A percentile compares a stretch with the other conserved stretches of the same genome.
phyloP scores from a whole-genome alignment of 2,329 filamentous ascomycete species.

The Beauveria australis region DNA sequence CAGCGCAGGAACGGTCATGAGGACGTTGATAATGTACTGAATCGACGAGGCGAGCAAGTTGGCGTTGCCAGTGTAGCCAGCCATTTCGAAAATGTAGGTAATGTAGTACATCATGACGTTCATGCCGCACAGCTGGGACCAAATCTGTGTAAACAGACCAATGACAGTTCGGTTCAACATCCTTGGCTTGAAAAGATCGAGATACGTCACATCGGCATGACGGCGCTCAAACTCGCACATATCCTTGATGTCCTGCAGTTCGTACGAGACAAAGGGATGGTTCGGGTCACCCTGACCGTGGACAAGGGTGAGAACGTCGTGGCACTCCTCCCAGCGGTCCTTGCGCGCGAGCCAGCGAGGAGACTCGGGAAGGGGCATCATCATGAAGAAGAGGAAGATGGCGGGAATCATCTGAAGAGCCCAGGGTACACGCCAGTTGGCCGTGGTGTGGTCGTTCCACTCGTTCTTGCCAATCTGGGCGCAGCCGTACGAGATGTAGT shows the following conservation, averaged over 20 bases:
- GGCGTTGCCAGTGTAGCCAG: conserved; percentile 34
- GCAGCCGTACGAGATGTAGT: conserved; percentile 58
- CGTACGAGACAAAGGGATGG: conserved; percentile 56
- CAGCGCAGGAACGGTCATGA: conserved; percentile 69
- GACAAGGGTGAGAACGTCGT: conserved; percentile 44
- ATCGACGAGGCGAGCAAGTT: conserved; percentile 48
- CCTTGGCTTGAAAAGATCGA: conserved; percentile 66
- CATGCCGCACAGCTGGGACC: conserved; percentile 48
- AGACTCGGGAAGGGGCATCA: conserved; percentile 53
- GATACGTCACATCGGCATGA: conserved; percentile 60
- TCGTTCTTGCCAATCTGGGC: conserved; percentile 42
- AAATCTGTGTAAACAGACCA: conserved; percentile 45
- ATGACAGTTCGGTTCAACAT: conserved; percentile 45
- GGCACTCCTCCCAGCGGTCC: conserved; percentile 52
- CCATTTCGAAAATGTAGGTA: conserved; percentile 31
- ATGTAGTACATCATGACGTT: conserved; percentile 63
- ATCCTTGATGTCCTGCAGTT: conserved; percentile 65
- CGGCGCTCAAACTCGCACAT: conserved; percentile 65
- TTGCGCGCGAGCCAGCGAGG: conserved; percentile 57
- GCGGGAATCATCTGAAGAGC: conserved; percentile 56
- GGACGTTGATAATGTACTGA: conserved; percentile 65
- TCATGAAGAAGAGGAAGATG: conserved; percentile 48
- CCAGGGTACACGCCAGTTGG: conserved; percentile 58
- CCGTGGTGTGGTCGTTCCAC: conserved; percentile 31
- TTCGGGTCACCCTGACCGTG: conserved; percentile 58